phyloP scores from a whole-genome alignment of 768 basidiomycete genomes.

The Rhodotorula paludigena region DNA sequence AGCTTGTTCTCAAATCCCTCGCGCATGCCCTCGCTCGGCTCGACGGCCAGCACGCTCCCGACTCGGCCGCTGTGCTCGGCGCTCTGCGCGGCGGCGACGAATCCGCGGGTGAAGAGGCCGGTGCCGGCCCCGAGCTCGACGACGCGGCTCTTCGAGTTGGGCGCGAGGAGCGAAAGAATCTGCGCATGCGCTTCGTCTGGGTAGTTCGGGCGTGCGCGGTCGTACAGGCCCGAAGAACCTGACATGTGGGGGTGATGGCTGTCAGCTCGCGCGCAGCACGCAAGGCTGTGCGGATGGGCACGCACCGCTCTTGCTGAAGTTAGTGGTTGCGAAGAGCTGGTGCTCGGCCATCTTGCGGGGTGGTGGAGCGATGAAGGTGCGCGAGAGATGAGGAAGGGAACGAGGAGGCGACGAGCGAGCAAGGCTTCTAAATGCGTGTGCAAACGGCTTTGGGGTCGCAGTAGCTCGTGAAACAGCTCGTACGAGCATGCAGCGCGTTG shows the following conservation, averaged over 20 bases:
- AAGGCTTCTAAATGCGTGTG: too few relatives aligned
- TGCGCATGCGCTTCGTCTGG: conserved; percentile 59
- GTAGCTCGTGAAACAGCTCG: too few relatives aligned
- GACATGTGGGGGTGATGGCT: not conserved
- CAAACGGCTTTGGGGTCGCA: too few relatives aligned
- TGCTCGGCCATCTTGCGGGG: not conserved
- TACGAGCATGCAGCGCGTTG: too few relatives aligned
- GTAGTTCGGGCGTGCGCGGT: conserved; percentile 76
- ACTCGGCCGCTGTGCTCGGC: conserved; percentile 46
- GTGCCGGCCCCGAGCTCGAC: conserved; percentile 39
- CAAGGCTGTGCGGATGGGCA: not conserved
- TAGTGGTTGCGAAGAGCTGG: not conserved
- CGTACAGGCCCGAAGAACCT: conserved; percentile 31
- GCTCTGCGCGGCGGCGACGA: conserved; percentile 48
- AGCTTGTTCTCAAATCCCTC: conserved; percentile 57
- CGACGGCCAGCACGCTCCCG: conserved; percentile 60
- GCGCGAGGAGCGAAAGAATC: conserved; percentile 55
- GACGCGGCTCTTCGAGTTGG: conserved; percentile 44
- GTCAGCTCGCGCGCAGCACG: not conserved
- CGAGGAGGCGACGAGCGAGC: not conserved
- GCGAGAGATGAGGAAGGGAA: not conserved
- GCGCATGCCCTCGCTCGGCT: conserved; percentile 83
- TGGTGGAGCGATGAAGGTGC: not conserved
- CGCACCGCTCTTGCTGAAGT: conserved; percentile 5
- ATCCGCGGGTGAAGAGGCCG: conserved; percentile 37